These are phyloP conservation scores for Linum usitatissimum DNA, from an alignment of 345 rosid species.

Conservation along the genomic window DNA sequence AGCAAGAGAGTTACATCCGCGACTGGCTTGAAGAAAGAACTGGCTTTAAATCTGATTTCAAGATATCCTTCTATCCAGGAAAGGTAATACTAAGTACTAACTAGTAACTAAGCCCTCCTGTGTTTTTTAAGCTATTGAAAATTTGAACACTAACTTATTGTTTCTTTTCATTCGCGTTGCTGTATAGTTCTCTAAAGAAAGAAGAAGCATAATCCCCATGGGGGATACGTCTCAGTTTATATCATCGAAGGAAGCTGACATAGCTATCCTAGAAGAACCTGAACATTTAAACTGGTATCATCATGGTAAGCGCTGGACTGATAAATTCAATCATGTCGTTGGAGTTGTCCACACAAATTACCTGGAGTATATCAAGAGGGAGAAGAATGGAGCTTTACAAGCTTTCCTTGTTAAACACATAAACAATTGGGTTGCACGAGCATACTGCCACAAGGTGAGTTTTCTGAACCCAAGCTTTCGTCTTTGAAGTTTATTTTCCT, in stretches of 20 bases:
- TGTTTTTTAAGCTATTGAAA: not conserved
- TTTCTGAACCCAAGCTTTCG: conserved; percentile 10
- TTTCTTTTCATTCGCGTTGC: conserved; percentile 5
- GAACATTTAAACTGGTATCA: conserved; percentile 97
- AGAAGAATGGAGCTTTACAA: conserved; percentile 86
- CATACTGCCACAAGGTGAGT: conserved; percentile 77
- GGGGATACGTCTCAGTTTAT: conserved; percentile 93
- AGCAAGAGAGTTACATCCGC: conserved; percentile 87
- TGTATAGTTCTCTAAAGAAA: conserved; percentile 70
- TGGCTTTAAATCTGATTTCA: conserved; percentile 85
- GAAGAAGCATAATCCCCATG: conserved; percentile 90
- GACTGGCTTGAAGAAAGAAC: conserved; percentile 89
- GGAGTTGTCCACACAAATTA: conserved; percentile 97
- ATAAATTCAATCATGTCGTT: conserved; percentile 89
- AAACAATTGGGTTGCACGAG: conserved; percentile 83
- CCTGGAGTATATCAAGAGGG: conserved; percentile 95
- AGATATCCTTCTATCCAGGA: conserved; percentile 94
- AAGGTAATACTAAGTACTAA: conserved; percentile 41
- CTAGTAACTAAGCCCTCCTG: conserved; percentile 2
- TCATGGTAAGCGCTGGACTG: conserved; percentile 96
- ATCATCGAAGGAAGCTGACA: conserved; percentile 80
- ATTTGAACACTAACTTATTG: conserved; percentile 1
- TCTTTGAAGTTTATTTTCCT: not conserved
- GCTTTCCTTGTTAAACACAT: conserved; percentile 91
- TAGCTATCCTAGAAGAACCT: conserved; percentile 92